A percentile compares a stretch with the other conserved stretches of the same genome.
These are phyloP conservation scores for Phalaenopsis aphrodite DNA, from an alignment of 106 monocot species.

Conservation along the genomic window DNA sequence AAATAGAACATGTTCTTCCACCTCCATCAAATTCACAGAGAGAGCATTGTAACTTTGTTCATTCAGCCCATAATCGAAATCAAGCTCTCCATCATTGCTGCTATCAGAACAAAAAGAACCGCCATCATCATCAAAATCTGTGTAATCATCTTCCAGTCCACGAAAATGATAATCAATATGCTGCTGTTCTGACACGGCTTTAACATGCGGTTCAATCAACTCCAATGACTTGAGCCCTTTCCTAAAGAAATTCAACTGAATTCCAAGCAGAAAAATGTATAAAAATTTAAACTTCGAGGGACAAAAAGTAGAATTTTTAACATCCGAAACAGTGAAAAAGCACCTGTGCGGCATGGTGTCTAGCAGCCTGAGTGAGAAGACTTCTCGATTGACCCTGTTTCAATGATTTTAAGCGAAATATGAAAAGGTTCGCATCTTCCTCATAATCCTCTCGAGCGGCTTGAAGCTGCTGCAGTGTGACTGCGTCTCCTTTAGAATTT, in stretches of 20 bases:
- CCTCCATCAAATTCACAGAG: constrained; percentile 58
- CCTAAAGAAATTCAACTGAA: constrained; percentile 70
- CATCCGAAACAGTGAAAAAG: neutral
- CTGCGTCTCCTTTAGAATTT: constrained; percentile 23
- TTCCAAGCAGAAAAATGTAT: constrained; percentile 13
- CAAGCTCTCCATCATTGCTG: constrained; percentile 53
- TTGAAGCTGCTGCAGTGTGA: constrained; percentile 31
- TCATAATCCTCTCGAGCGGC: constrained; percentile 36
- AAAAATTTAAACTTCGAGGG: neutral
- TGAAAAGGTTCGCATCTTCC: constrained; percentile 29
- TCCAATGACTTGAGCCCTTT: constrained; percentile 75
- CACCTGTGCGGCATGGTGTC: constrained; percentile 55
- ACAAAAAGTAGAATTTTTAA: constrained; percentile 7
- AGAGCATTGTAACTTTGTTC: constrained; percentile 27
- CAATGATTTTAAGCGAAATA: constrained; percentile 50
- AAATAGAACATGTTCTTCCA: constrained; percentile 9
- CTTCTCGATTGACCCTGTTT: constrained; percentile 50
- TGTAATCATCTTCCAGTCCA: constrained; percentile 59
- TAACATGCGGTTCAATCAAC: constrained; percentile 75
- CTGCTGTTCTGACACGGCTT: constrained; percentile 56
- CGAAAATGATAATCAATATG: constrained; percentile 87
- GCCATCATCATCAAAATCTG: constrained; percentile 27
- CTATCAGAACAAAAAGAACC: constrained; percentile 22
- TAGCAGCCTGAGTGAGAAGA: constrained; percentile 47
- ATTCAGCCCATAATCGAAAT: constrained; percentile 62